Conservation (phyloP, 495 filamentous ascomycete genomes). For the Clohesyomyces aquaticus region DNA sequence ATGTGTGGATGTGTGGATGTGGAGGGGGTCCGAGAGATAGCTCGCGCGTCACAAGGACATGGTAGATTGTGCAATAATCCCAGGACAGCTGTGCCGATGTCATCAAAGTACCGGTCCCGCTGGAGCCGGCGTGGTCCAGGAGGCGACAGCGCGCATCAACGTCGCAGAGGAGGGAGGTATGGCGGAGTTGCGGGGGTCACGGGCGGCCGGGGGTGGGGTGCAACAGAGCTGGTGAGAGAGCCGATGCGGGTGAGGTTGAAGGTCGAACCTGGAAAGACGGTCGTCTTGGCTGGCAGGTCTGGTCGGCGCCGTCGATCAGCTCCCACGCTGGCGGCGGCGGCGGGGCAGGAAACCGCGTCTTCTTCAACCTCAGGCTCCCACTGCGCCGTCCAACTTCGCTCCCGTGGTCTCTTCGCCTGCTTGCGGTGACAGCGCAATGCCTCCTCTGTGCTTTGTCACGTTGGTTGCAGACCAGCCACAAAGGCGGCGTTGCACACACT, state of each 20-base stretch:
- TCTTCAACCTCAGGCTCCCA: no score
- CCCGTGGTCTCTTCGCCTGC: neutral
- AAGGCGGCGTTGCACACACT: neutral
- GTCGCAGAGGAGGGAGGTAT: neutral
- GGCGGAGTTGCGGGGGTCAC: no score
- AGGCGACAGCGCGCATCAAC: neutral
- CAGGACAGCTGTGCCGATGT: neutral
- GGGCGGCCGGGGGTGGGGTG: neutral
- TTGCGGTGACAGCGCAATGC: neutral
- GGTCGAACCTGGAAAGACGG: neutral
- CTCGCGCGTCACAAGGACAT: conserved; percentile 34
- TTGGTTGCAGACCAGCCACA: neutral
- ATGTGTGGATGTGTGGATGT: no score
- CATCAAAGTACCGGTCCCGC: neutral
- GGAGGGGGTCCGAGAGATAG: no score
- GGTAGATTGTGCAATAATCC: conserved; percentile 2
- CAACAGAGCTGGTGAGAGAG: neutral
- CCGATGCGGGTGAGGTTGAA: neutral
- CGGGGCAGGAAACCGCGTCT: neutral
- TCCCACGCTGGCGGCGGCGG: neutral
- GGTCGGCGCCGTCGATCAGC: neutral
- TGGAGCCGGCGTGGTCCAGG: neutral
- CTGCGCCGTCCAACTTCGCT: neutral
- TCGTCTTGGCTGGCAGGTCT: neutral
- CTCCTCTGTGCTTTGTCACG: neutral